A percentile compares a stretch with the other conserved stretches of the same genome.
These are phyloP conservation scores for Senecio squalidus DNA, from an alignment of 140 eudicot genomes.

Conservation along the genomic window DNA sequence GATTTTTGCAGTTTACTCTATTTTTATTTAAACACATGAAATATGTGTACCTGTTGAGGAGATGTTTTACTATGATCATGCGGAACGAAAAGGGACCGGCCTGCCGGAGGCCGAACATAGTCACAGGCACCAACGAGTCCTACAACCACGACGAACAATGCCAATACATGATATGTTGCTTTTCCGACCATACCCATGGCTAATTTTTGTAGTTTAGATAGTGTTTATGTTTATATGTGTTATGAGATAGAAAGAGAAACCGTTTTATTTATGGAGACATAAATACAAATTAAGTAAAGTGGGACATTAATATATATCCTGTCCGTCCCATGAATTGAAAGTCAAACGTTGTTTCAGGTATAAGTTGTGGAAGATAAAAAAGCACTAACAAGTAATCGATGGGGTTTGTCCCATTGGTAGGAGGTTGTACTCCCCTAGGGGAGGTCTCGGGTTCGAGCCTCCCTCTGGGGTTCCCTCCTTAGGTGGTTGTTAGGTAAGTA, in stretches of 20 bases:
- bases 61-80: constrained; percentile 7
- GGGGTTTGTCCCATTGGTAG: too few relatives aligned
- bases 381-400: neutral
- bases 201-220: constrained; percentile 8
- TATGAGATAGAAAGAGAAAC: constrained; percentile 3
- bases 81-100: constrained; percentile 13
- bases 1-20: neutral
- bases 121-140: constrained; percentile 11
- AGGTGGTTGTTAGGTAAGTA: too few relatives aligned
- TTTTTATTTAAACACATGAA: neutral
- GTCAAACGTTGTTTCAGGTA: constrained; percentile 25
- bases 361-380: constrained; percentile 9
- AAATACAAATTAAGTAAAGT: neutral
- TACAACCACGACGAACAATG: constrained; percentile 6
- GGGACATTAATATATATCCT: constrained; percentile 3
- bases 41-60: constrained; percentile 25
- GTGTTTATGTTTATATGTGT: neutral
- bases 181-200: constrained; percentile 13
- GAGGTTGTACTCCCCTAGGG: too few relatives aligned
- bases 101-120: constrained; percentile 33
- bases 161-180: constrained; percentile 11
- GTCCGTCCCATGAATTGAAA: neutral
- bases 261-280: constrained; percentile 13
- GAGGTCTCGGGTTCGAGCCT: too few relatives aligned
- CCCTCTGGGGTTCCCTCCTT: too few relatives aligned